Conservation (phyloP, 257 asterid genomes). For the Henckelia pumila region DNA sequence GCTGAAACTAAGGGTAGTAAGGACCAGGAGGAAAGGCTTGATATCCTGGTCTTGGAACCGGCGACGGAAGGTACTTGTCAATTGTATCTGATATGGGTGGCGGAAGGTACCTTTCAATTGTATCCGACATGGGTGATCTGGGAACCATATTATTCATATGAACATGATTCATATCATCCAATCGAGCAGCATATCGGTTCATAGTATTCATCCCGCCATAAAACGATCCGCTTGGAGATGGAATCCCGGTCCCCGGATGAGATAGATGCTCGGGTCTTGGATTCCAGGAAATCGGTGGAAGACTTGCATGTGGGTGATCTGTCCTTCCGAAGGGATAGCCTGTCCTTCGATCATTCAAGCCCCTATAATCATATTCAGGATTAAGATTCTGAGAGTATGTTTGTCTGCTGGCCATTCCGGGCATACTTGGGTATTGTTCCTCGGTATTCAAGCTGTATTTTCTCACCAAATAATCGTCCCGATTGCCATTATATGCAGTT, state of each 20-base stretch:
- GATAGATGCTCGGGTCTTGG: slow-evolving; percentile 20
- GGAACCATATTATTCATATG: slow-evolving; percentile 27
- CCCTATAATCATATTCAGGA: slow-evolving; percentile 30
- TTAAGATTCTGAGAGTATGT: slow-evolving; percentile 27
- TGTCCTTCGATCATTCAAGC: slow-evolving; percentile 24
- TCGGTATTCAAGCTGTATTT: slow-evolving; percentile 27
- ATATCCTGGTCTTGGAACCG: slow-evolving; percentile 23
- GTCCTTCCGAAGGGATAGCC: slow-evolving; percentile 29
- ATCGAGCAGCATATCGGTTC: slow-evolving; percentile 53
- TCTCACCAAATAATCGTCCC: slow-evolving; percentile 28
- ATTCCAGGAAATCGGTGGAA: slow-evolving; percentile 21
- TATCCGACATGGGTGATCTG: slow-evolving; percentile 22
- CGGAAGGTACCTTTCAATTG: slow-evolving; percentile 25
- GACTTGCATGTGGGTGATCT: slow-evolving; percentile 25
- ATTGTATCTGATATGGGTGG: slow-evolving; percentile 22
- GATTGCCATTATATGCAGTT: slow-evolving; percentile 23
- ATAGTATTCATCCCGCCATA: slow-evolving; percentile 31
- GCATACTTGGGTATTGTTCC: slow-evolving; percentile 28
- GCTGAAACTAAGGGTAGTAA: slow-evolving; percentile 34
- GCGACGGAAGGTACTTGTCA: slow-evolving; percentile 27
- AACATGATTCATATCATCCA: slow-evolving; percentile 42
- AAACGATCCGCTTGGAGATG: slow-evolving; percentile 16
- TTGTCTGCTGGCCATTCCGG: slow-evolving; percentile 27
- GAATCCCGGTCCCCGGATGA: slow-evolving; percentile 13
- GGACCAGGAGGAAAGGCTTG: slow-evolving; percentile 57